Evolutionary conservation across 768 basidiomycete species (phyloP), one percentile per base, ranked within the genome.

Genomic region (Leccinum fibrillosum): DNA sequence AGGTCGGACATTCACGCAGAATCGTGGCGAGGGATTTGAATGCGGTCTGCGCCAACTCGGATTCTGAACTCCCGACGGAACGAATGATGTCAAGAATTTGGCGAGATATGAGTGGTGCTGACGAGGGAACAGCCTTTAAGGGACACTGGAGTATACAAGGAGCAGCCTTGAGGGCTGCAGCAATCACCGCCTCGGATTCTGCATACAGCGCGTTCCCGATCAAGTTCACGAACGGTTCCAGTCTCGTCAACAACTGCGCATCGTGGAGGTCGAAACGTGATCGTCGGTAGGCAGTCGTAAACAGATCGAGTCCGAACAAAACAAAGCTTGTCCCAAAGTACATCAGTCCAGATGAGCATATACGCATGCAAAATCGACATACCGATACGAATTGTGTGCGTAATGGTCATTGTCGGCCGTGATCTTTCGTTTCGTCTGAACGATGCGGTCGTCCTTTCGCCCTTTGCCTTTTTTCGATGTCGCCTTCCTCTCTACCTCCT

Each of bases 121-220:
- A 88, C 53, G 86, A 85, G 7, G 83, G 78, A 28, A 93, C 77
- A 15, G 83, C 82, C 61, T 86, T 85, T 32, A 98, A 74, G 2
- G 96, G 94, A 66, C 92, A 96, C 63, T 86, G 90, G 17, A 88
- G 79, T 55, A 98, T 86, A 6, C 85, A 85, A 0, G 93, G 87
- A 0, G 88, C 84, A 3, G 90, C 26, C 26, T 28, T 28, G 26
- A 28, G 26, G 26, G 26, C 90, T 0, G 89, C 80, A 9, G 82
- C 74, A 15, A 96, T 76, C 6, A 98, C 91, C 7, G 85, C 77
- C 8, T 87, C 82, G 51, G 86, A 86, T 32, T 81, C 86, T 2
- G 95, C 90, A 71, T 97, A 98, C 1, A 99, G 82, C 0, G 92
- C 89, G 68, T 98, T 94, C 32, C 96, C 96, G 56, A 98, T 88